These are phyloP conservation scores for Phallus indusiatus DNA, from an alignment of 768 basidiomycete species.

Conservation along the genomic window DNA sequence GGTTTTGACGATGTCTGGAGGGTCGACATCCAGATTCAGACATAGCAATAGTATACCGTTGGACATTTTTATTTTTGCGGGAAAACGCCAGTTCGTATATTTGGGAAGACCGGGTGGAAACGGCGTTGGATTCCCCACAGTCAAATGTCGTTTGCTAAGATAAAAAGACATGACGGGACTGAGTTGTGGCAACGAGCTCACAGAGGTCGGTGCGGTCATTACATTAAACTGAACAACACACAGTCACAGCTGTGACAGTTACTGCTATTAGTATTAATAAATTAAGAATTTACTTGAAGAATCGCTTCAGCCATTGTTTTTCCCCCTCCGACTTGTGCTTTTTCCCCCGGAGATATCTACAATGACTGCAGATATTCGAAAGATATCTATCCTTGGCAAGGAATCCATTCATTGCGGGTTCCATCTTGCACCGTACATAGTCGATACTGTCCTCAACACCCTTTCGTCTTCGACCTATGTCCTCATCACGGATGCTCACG, in stretches of 20 bases:
- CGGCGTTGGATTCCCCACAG: slow-evolving; percentile 78
- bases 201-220: slow-evolving; percentile 5
- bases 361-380: slow-evolving; percentile 47
- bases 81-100: slow-evolving; percentile 71
- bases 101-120: slow-evolving; percentile 56
- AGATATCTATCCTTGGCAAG: slow-evolving; percentile 75
- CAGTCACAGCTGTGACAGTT: too few relatives aligned
- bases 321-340: neutral
- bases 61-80: slow-evolving; percentile 83
- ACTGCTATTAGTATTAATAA: too few relatives aligned
- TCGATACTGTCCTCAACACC: slow-evolving; percentile 54
- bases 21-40: slow-evolving; percentile 95
- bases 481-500: slow-evolving; percentile 85
- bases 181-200: slow-evolving; percentile 13
- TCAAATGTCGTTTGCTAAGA: slow-evolving; percentile 67
- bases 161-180: slow-evolving; percentile 13
- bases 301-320: neutral
- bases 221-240: neutral
- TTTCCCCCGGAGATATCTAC: too few relatives aligned
- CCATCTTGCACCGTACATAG: slow-evolving; percentile 83
- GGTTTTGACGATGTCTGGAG: slow-evolving; percentile 95
- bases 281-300: too few relatives aligned
- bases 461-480: slow-evolving; percentile 82
- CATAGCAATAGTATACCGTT: slow-evolving; percentile 86
- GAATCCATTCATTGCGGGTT: slow-evolving; percentile 92